Percentiles rank a stretch among this genome's conserved stretches.
Conservation (phyloP, 768 basidiomycete species). For the Lentinula detonsa region DNA sequence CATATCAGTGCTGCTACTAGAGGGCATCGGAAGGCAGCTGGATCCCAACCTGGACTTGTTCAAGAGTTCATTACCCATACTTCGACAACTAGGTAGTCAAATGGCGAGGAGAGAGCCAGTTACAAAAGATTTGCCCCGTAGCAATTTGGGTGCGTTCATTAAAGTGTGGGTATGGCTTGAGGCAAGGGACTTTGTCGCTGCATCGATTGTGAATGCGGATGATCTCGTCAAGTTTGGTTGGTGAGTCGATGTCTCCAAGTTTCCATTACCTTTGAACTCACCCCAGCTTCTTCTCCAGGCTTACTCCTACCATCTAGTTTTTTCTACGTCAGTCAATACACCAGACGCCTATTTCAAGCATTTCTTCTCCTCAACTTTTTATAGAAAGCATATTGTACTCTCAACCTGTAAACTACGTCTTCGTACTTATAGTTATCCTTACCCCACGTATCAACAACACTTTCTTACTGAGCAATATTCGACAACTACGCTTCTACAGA, state of each 20-base stretch:
- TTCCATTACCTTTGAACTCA: not conserved
- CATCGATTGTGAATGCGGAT: constrained; percentile 77
- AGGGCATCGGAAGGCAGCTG: constrained; percentile 92
- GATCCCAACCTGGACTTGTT: constrained; percentile 93
- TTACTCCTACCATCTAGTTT: constrained; percentile 40
- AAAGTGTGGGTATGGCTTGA: constrained; percentile 98
- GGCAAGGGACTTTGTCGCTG: constrained; percentile 79
- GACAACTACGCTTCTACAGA: not conserved
- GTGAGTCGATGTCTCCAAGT: constrained; percentile 28
- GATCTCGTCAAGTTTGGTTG: constrained; percentile 83
- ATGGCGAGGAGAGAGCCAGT: constrained; percentile 70
- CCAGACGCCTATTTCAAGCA: not conserved
- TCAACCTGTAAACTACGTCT: not conserved
- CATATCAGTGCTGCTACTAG: constrained; percentile 85
- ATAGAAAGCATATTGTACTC: not conserved
- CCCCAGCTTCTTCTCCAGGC: constrained; percentile 24
- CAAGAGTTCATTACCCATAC: constrained; percentile 90
- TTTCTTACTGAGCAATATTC: not conserved
- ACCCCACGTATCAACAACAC: not conserved
- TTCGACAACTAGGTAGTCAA: constrained; percentile 86
- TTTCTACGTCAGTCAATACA: not conserved
- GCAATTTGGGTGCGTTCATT: constrained; percentile 77
- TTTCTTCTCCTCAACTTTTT: not conserved
- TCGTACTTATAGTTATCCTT: not conserved
- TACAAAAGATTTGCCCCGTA: constrained; percentile 53